Base-by-base conservation (phyloP, 2,329 filamentous ascomycete species). In the Aaosphaeria arxii region DNA sequence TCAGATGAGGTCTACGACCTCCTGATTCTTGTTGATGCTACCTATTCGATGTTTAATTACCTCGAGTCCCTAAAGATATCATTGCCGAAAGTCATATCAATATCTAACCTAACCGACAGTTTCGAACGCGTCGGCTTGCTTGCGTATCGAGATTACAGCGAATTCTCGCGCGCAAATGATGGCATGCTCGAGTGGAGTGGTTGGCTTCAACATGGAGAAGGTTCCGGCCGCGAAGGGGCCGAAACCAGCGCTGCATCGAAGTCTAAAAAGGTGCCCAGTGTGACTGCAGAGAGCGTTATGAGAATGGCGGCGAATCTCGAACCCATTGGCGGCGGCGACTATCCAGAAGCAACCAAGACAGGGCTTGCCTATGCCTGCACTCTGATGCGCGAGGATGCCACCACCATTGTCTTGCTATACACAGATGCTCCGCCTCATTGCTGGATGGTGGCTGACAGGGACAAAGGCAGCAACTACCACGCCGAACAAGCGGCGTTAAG, bases 111-210 rank as follows among this genome's bases (percentile, higher is more conserved):
- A 1, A 80, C 78, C 0, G 71, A 67, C 44, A 76, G 74, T 54
- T 80, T 81, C 56, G 69, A 73, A 4, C 71, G 75, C 2, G 76
- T 80, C 45, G 77, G 77, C 5, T 67, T 80, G 4, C 58, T 80
- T 9, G 75, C 73, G 1, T 81, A 80, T 51, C 71, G 77, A 5
- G 78, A 81, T 60, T 79, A 79, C 56, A 67, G 61, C 50, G 57
- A 59, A 40, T 11, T 40, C 44, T 4, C 30, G 49, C 30, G 51
- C 11, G 28, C 42, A 3, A 39, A 45, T 6, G 13, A 58, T 41
- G 55, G 54, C 17, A 50, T 76, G 28, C 70, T 73, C 2, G 65
- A 78, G 43, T 81, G 76, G 74, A 79, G 77, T 0, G 76, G 77
- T 3, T 80, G 77, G 77, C 69, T 70, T 44, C 53, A 62, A 9